Base-by-base conservation (phyloP, 2,329 filamentous ascomycete genomes). In the Xylariaceae sp. region DNA sequence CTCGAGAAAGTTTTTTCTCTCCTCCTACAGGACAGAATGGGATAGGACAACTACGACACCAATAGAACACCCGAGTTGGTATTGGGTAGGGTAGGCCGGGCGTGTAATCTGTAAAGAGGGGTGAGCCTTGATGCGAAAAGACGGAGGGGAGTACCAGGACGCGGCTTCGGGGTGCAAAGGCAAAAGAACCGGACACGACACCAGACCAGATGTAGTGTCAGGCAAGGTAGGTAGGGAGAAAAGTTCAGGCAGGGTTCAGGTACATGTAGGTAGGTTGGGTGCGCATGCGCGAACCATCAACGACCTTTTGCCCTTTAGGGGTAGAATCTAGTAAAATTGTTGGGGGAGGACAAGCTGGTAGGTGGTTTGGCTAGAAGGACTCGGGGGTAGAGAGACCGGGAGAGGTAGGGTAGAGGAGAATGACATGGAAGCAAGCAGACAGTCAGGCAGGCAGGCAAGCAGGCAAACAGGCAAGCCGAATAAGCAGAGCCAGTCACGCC, bases 21-120 rank as follows among this genome's bases (percentile, higher is more conserved):
- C 42, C 49, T 50, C 52, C 53, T 49, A 52, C 46, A 52, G 52
- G 43, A 47, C 47, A 50, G 51, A 39, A 47, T 43, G 47, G 44
- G 48, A 43, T 34, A 44, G 19, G 47, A 32, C 22, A 26, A 11
- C 6, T 26, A 31, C 46, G 42, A 49, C 49, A 43, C 50, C 50
- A 52, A 52, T 51, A 42, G 42, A 32, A 32, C 7, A n/a, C 13
- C 13, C 16, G 13, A n/a, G 30, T n/a, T 7, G 6, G 30, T 32
- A 32, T 32, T 32, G 11, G 22, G 22, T 26, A 11, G 11, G 22
- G 22, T 26, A 11, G 22, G 11, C 22, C 33, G 44, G 44, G 36
- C 40, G 49, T 49, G 50, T 55, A 56, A 56, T 51, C 54, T 59
- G 52, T 55, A 55, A 44, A 41, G 46, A 52, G 53, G 54, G 56